Base-by-base conservation (phyloP, 257 asterid genomes). In the Jaltomata sinuosa region DNA sequence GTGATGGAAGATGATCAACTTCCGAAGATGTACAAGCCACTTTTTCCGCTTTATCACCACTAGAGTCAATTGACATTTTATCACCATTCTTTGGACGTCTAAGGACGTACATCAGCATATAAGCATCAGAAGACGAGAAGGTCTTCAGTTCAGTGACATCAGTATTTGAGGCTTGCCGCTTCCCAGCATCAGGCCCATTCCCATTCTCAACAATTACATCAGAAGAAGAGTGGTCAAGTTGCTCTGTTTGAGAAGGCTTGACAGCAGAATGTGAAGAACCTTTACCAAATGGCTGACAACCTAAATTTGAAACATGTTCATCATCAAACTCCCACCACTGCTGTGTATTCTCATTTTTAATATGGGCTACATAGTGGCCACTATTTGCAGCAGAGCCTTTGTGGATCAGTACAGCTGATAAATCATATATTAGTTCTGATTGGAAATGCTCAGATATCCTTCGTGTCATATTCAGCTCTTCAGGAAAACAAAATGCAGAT, bases 321-420 rank as follows among this genome's bases (percentile, higher is more conserved):
- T 94, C 99, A 84, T 96, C 99, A 92, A 96, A 96, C 87, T 94
- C 99, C 99, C 99, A 96, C 99, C 99, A 96, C 86, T 90, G 93
- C 84, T 91, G 95, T 55, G 94, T 90, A 87, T 93, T 93, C 80
- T 90, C 92, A 84, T 96, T 97, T 97, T 90, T 96, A 86, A 96
- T 90, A 87, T 94, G 95, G 64, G 98, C 99, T 54, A 94, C 89
- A 86, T 96, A 96, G 77, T 96, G 99, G 87, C 99, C 99, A 90
- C 97, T 94, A 85, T 94, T 93, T 84, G 90, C 99, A 85, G 98
- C 98, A 83, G 98, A 86, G 61, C 99, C 99, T 90, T 94, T 96
- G 94, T 96, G 99, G 88, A 96, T 91, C 90, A 96, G 90, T n/a
- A 96, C 91, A 86, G 99, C 99, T 83, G 99, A 93, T 91, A 96